Base-by-base conservation (phyloP, 495 filamentous ascomycete genomes). In the Aspergillus olivimuriae region DNA sequence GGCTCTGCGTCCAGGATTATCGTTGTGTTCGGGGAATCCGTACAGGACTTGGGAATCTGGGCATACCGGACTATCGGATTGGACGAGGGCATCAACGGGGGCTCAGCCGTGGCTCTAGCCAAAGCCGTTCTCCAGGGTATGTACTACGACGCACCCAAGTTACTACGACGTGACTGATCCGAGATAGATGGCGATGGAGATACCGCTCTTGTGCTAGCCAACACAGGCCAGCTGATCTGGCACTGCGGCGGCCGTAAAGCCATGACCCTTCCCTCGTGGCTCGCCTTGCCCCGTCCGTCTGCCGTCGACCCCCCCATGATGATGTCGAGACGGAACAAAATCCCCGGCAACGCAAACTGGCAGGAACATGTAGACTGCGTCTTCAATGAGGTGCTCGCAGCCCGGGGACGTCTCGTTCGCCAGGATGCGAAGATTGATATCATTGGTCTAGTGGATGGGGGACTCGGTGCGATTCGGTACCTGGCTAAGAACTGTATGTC, bases 21-120 rank as follows among this genome's bases (percentile, higher is more conserved):
- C n/a, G 59, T 95, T 41, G 66, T 92, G 41, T 74, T 94, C 49
- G 83, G 84, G 45, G 82, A 91, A 45, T 56, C 72, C 2, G 48
- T 43, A 9, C 84, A 94, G 53, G 82, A 91, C 40, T 69, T 92
- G 3, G 87, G 86, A 3, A 67, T 90, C 39, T 78, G 87, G 51
- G 75, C 87, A 4, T 83, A 84, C 53, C 82, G 87, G 11, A 66
- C 75, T 5, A 57, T 83, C 15, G 72, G 77, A 42, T 47, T 55
- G 5, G 24, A 28, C 0, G 75, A 77, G 2, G 77, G 84, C 33
- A 71, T 94, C 52, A 67, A 80, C 51, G 66, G 68, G 4, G 89
- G 86, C 18, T 85, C 82, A 3, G 72, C 77, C 20, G 58, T 90
- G 23, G 61, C 73, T 22, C 66, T 91, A 50, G 72, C 81, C 21